Base-by-base conservation (phyloP, 306 rosid genomes). In the Dalbergia cultrata region DNA sequence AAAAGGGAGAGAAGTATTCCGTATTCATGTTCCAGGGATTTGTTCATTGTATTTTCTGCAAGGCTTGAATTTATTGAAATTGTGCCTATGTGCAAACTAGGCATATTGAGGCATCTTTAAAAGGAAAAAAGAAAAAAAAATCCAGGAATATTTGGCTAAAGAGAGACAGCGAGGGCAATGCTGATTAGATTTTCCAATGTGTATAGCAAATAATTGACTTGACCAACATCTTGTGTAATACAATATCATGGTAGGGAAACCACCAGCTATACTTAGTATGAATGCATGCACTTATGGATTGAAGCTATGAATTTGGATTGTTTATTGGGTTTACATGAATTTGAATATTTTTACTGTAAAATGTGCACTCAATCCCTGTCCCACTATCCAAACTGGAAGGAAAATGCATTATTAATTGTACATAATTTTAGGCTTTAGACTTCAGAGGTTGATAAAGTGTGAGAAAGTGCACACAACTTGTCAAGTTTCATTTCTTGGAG, bases 401-500 rank as follows among this genome's bases (percentile, higher is more conserved):
- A 64, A 63, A 35, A 31, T 14, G 44, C 45, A 16, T 62, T 62
- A 13, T 62, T 31, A 26, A 33, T 33, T 62, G 8, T 12, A 33
- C 68, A n/a, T 54, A 16, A 54, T 54, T 62, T 62, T 13, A 33
- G 60, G 60, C 60, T 54, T 62, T 62, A 33, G 19, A 14, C 60
- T 17, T 62, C 33, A 33, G 19, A 14, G 68, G 68, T 33, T 62
- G 68, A 62, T 33, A 62, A 33, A 62, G 68, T 33, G 19, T 62
- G 44, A 60, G 65, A 22, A 60, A 60, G 66, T 60, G 16, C 41
- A 10, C 3, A 9, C 37, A 11, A 60, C 66, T 26, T 22, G 17
- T 62, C 17, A 19, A 67, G 18, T 67, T 67, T 54, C 81, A 67
- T 54, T 78, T 67, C 74, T 67, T 64, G 54, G 72, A 53, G 52